Conservation (phyloP, 108 stramenopile genomes). For the Skeletonema marinoi region DNA sequence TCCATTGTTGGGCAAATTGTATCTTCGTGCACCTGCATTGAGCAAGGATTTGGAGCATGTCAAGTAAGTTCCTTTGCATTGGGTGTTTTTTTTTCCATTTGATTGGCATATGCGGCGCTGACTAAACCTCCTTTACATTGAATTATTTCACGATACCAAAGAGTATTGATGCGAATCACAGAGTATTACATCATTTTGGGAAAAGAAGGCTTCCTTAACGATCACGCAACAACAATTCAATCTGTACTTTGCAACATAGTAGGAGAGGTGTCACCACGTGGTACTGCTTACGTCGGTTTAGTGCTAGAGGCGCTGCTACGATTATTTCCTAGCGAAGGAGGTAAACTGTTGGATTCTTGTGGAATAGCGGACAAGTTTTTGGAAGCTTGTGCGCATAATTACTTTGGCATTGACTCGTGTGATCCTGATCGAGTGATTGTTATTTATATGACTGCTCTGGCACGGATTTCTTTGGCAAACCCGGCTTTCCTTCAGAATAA, state of each 20-base stretch:
- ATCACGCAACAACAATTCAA: constrained; percentile 31
- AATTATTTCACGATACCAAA: not conserved
- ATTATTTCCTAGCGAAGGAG: constrained; percentile 35
- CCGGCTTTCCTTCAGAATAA: constrained; percentile 15
- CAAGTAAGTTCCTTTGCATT: constrained; percentile 19
- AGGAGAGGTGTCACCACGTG: constrained; percentile 48
- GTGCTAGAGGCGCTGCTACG: constrained; percentile 45
- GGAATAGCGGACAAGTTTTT: constrained; percentile 25
- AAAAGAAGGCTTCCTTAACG: constrained; percentile 32
- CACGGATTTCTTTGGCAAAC: constrained; percentile 27
- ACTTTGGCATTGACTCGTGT: constrained; percentile 13
- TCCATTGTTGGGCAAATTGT: constrained; percentile 27
- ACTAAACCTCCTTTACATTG: not conserved
- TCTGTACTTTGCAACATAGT: constrained; percentile 30
- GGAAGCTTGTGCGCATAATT: constrained; percentile 33
- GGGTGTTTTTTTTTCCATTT: not conserved
- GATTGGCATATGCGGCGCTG: not conserved
- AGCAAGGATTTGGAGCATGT: constrained; percentile 53
- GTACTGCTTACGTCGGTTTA: constrained; percentile 32
- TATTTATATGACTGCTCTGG: constrained; percentile 42
- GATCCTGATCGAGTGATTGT: constrained; percentile 52
- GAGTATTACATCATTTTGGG: constrained; percentile 53
- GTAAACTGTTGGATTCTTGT: constrained; percentile 17
- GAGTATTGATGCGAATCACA: constrained; percentile 42
- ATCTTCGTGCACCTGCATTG: constrained; percentile 23